Evolutionary conservation across 805 yeast genomes (phyloP).

Genomic region (Ogataea pignaliae): DNA sequence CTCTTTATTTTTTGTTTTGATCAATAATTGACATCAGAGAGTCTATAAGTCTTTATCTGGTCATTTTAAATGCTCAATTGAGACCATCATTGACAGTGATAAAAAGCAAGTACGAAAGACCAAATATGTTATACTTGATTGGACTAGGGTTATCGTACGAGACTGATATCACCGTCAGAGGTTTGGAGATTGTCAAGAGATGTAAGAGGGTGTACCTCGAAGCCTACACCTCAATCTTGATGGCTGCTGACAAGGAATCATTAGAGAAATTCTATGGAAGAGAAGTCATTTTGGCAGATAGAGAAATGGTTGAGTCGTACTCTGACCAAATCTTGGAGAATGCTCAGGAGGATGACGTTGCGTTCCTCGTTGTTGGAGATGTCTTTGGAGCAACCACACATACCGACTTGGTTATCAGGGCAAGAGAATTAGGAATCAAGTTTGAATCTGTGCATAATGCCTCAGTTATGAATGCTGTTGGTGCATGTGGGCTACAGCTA

Average conservation of each 20-base stretch:
- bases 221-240: constrained; percentile 90
- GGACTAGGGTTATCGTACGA: constrained; percentile 91
- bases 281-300: constrained; percentile 81
- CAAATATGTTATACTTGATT: constrained; percentile 76
- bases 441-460: constrained; percentile 92
- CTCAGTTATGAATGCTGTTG: constrained; percentile 96
- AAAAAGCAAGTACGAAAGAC: too few species aligned
- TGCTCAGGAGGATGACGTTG: constrained; percentile 80
- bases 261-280: constrained; percentile 84
- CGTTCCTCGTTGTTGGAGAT: constrained; percentile 95
- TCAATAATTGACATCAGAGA: too few species aligned
- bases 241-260: constrained; percentile 79
- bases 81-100: too few species aligned
- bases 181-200: constrained; percentile 74
- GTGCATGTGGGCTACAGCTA: constrained; percentile 94
- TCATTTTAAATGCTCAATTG: too few species aligned
- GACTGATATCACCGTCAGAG: constrained; percentile 90
- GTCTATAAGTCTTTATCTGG: too few species aligned
- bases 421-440: constrained; percentile 74
- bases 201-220: constrained; percentile 92
- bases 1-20: too few species aligned
- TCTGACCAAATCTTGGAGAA: constrained; percentile 76
- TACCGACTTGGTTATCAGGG: constrained; percentile 88
- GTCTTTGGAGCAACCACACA: constrained; percentile 98
- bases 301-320: constrained; percentile 90